phyloP scores from a whole-genome alignment of 306 rosid genomes.

The Trifolium fragiferum region DNA sequence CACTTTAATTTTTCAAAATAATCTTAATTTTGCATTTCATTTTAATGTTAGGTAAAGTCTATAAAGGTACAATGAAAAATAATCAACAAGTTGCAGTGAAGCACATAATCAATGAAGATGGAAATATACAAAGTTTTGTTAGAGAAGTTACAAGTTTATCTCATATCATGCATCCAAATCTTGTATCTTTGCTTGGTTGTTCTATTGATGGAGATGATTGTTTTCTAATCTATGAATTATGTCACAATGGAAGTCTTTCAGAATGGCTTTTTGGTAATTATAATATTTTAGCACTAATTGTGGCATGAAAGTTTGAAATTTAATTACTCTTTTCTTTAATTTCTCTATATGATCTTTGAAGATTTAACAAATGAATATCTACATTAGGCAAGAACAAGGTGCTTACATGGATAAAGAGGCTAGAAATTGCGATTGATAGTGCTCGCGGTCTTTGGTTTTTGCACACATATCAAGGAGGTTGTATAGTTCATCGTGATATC shows the following conservation, averaged over 20 bases:
- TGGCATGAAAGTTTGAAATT: not conserved
- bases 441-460: conserved; percentile 73
- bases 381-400: conserved; percentile 58
- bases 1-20: too few species aligned
- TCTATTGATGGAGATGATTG: conserved; percentile 55
- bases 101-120: conserved; percentile 68
- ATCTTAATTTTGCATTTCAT: not conserved
- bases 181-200: conserved; percentile 60
- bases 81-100: conserved; percentile 61
- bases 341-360: conserved; percentile 7
- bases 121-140: conserved; percentile 57
- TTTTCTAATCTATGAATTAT: conserved; percentile 74
- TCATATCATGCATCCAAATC: conserved; percentile 62
- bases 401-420: conserved; percentile 64
- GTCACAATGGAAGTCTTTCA: conserved; percentile 63
- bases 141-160: conserved; percentile 65
- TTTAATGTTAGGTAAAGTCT: conserved; percentile 59
- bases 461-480: conserved; percentile 63
- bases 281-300: not conserved
- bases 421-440: conserved; percentile 66
- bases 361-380: conserved; percentile 36
- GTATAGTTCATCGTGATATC: conserved; percentile 77
- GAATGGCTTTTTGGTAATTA: conserved; percentile 72
- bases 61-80: conserved; percentile 57
- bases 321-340: too few species aligned